Evolutionary conservation across 176 grass and related monocot genomes (phyloP), one percentile per base, ranked within the genome.

Genomic region (Aegilops longissima): DNA sequence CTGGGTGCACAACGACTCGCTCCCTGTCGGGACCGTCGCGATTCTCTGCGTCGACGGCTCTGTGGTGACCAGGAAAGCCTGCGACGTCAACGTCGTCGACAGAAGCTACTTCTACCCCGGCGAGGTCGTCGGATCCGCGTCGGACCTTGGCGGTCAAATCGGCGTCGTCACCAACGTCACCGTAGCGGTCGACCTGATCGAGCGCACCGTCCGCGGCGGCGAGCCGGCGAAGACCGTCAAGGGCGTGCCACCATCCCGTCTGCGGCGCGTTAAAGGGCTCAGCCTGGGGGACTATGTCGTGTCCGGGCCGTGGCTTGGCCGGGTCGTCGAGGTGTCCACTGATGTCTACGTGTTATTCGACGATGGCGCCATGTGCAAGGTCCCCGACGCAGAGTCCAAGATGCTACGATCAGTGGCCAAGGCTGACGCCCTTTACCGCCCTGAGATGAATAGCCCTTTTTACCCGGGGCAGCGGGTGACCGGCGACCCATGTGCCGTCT

Each of bases 281-380:
- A n/a, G 2, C 45, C 20, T 27, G 5, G 81, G 67, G 11, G 81
- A 83, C 21, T 83, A 72, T n/a, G 67, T 72, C 31, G 18, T 31
- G 24, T 13, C 18, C 21, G 35, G 33, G 35, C 11, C 21, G 12
- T 66, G 47, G 68, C 51, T 83, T 35, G 81, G 81, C 51, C 81
- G 52, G n/a, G 68, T 61, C 33, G 9, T 83, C n/a, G 81, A 73
- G 67, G 30, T 83, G 12, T 18, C 21, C 31, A 3, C 25, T n/a
- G 33, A 58, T 20, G 67, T 29, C 67, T 33, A 83, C 67, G 67
- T 83, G 67, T n/a, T 17, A 6, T 83, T 83, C 81, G 66, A 73
- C 81, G 51, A 83, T 10, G 81, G 81, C 51, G 81, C 81, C n/a
- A 34, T 34, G 12, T 81, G 62, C 16, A 30, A 39, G 61, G 16